Conservation (phyloP, 2,329 filamentous ascomycete genomes). For the Penicillium sp. region DNA sequence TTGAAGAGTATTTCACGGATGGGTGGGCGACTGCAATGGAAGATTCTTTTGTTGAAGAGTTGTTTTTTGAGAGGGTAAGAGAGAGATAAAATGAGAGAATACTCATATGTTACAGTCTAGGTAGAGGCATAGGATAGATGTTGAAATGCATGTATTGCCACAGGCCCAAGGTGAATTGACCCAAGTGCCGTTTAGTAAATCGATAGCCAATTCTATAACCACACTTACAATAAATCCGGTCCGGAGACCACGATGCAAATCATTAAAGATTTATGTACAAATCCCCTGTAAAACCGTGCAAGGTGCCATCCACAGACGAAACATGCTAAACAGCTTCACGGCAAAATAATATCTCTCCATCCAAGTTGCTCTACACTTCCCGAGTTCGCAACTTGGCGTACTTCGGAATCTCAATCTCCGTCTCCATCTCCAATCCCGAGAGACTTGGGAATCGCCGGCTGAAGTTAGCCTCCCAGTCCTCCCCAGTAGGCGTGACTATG, state of each 20-base stretch:
- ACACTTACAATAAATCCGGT: not conserved
- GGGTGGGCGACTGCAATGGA: no score
- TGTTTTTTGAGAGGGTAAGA: no score
- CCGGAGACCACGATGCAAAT: not conserved
- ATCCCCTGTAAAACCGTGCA: not conserved
- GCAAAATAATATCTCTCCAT: conserved; percentile 9
- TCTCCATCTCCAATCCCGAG: conserved; percentile 78
- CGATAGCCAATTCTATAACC: not conserved
- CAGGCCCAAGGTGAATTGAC: not conserved
- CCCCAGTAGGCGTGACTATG: conserved; percentile 35
- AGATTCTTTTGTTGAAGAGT: no score
- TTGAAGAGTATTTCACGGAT: no score
- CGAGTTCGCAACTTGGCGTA: conserved; percentile 37
- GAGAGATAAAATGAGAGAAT: no score
- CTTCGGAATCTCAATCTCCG: conserved; percentile 49
- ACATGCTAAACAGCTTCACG: conserved; percentile 14
- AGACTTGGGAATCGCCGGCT: conserved; percentile 82
- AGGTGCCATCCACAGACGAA: conserved; percentile 8
- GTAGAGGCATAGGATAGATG: no score
- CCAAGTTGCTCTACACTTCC: conserved; percentile 34
- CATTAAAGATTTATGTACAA: conserved; percentile 11
- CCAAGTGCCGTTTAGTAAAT: no score
- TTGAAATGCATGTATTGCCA: not conserved
- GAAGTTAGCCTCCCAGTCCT: conserved; percentile 67
- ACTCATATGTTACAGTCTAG: no score